Conservation (phyloP, 768 basidiomycete genomes). For the Daedaleopsis sinensis region DNA sequence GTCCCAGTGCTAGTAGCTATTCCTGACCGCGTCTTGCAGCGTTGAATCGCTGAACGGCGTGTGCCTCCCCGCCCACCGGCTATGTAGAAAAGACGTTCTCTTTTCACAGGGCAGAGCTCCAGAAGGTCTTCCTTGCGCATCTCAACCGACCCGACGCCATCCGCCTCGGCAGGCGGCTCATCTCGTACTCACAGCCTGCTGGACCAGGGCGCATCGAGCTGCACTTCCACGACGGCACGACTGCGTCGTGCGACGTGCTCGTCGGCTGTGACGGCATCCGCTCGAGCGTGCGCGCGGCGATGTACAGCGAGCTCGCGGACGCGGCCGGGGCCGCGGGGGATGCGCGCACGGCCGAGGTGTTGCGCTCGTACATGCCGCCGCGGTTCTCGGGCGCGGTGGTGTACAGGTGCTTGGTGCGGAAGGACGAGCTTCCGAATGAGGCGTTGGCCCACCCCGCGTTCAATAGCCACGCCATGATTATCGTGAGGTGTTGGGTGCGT, state of each 20-base stretch:
- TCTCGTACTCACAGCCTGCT: constrained; percentile 23
- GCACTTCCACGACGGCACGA: constrained; percentile 28
- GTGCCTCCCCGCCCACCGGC: too few species aligned
- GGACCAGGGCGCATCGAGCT: constrained; percentile 17
- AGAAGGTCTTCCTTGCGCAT: constrained; percentile 25
- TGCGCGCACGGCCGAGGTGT: not conserved
- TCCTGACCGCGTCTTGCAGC: too few species aligned
- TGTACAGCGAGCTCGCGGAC: constrained; percentile 21
- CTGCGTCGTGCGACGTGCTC: constrained; percentile 27
- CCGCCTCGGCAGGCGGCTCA: constrained; percentile 36
- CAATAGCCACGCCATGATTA: not conserved
- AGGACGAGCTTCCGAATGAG: constrained; percentile 10
- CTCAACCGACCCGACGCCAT: constrained; percentile 23
- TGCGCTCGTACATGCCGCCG: constrained; percentile 10
- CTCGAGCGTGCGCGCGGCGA: constrained; percentile 25
- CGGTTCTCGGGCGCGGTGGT: constrained; percentile 25
- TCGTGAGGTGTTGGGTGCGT: not conserved
- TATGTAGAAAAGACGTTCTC: constrained; percentile 4
- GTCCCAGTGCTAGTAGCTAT: too few species aligned
- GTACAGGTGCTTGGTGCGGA: constrained; percentile 26
- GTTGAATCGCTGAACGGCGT: not conserved
- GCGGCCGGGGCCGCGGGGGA: not conserved
- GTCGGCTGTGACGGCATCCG: constrained; percentile 33
- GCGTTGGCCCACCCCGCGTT: not conserved
- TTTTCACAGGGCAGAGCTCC: constrained; percentile 34